phyloP scores from a whole-genome alignment of 1,284 basidiomycete genomes.

The Uromyces viciae-fabae region DNA sequence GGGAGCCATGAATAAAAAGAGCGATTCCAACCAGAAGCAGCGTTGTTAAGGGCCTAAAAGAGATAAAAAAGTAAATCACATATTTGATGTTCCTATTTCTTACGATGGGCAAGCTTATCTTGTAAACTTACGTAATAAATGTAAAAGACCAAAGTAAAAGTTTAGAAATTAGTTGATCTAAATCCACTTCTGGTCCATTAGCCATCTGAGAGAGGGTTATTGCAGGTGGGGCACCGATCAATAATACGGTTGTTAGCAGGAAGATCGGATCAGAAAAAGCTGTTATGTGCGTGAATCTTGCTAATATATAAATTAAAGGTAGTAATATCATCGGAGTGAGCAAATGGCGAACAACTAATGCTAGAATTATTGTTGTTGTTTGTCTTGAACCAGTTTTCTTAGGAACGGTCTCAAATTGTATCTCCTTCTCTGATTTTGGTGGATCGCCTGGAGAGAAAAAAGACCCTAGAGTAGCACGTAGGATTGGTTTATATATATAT shows the following conservation, averaged over 20 bases:
- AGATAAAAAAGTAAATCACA: background rate
- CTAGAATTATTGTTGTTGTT: conserved; percentile 14
- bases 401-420: background rate
- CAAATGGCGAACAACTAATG: conserved; percentile 42
- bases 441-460: background rate
- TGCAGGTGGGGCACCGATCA: conserved; percentile 47
- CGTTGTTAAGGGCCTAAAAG: conserved; percentile 14
- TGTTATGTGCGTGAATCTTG: background rate
- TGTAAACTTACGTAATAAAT: conserved; percentile 33
- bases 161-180: conserved; percentile 19
- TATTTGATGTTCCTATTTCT: background rate
- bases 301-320: background rate
- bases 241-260: background rate
- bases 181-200: conserved; percentile 4
- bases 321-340: conserved; percentile 22
- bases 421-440: background rate
- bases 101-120: no score
- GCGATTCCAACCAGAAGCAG: conserved; percentile 9
- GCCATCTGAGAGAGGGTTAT: conserved; percentile 52
- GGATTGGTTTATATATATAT: no score
- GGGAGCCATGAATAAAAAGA: background rate
- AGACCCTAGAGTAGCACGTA: background rate
- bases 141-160: conserved; percentile 22
- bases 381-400: conserved; percentile 46
- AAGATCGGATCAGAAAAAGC: conserved; percentile 13